Evolutionary conservation across 768 basidiomycete species (phyloP).

Genomic region (Rhodotorula taiwanensis): DNA sequence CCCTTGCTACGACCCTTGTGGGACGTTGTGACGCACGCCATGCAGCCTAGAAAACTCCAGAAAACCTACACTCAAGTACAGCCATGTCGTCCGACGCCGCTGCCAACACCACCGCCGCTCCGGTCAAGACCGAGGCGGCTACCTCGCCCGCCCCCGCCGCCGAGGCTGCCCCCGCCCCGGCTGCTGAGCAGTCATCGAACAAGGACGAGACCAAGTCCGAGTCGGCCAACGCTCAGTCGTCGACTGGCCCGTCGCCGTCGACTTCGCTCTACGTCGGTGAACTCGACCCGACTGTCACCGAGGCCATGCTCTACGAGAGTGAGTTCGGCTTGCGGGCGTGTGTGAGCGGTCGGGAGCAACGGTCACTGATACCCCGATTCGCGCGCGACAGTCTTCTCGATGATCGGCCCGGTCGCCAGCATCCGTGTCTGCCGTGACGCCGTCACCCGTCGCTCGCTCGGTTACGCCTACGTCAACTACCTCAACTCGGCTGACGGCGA

Average conservation of each 20-base stretch:
- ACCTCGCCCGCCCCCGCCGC: constrained; percentile 14
- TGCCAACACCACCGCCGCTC: constrained; percentile 21
- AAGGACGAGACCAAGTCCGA: constrained; percentile 20
- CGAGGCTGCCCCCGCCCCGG: constrained; percentile 25
- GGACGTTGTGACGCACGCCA: not conserved
- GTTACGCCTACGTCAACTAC: constrained; percentile 99
- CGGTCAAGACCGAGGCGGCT: constrained; percentile 31
- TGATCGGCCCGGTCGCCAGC: constrained; percentile 98
- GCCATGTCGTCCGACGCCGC: constrained; percentile 33
- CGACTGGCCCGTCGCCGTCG: constrained; percentile 31
- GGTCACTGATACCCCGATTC: too few relatives aligned
- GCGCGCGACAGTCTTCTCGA: constrained; percentile 67
- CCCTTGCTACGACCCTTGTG: too few relatives aligned
- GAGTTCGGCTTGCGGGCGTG: not conserved
- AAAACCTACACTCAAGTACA: not conserved
- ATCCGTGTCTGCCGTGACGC: constrained; percentile 99
- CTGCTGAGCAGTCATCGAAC: constrained; percentile 18
- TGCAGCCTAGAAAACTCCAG: not conserved
- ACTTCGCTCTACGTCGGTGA: constrained; percentile 95
- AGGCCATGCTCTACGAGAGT: constrained; percentile 98
- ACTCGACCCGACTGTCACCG: constrained; percentile 93
- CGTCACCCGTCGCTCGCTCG: constrained; percentile 97
- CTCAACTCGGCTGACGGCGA: constrained; percentile 92
- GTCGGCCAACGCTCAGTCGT: constrained; percentile 22
- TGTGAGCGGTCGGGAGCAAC: too few relatives aligned